Percentiles rank a stretch among this genome's conserved stretches.
phyloP scores from a whole-genome alignment of 2,329 filamentous ascomycete species.

The Verticillium dahliae region DNA sequence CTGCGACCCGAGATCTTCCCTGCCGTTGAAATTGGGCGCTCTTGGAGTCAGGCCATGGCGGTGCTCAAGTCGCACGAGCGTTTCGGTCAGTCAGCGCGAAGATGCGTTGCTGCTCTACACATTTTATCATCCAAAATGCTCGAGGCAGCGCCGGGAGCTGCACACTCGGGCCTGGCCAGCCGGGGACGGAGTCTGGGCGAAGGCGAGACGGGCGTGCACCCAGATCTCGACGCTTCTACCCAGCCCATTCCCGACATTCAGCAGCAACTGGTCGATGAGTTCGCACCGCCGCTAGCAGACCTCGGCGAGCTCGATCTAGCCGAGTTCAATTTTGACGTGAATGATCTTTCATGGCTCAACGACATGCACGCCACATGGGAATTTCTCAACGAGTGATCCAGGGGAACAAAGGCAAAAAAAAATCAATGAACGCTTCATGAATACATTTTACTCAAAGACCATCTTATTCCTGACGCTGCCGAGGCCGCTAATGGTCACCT shows the following conservation, averaged over 20 bases:
- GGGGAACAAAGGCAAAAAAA: neutral
- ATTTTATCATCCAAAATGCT: constrained; percentile 26
- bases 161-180: neutral
- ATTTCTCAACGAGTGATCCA: constrained; percentile 14
- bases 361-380: constrained; percentile 24
- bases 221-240: constrained; percentile 1
- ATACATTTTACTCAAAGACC: constrained; percentile 19
- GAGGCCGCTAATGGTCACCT: constrained; percentile 31
- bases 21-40: constrained; percentile 15
- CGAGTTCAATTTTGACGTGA: constrained; percentile 21
- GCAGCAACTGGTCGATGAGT: constrained; percentile 14
- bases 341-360: constrained; percentile 26
- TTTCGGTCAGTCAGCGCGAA: constrained; percentile 22
- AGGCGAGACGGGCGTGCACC: neutral
- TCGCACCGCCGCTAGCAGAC: constrained; percentile 14
- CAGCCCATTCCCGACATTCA: neutral
- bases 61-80: constrained; percentile 24
- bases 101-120: constrained; percentile 25
- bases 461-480: constrained; percentile 29
- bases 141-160: constrained; percentile 8
- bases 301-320: constrained; percentile 16
- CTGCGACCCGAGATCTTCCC: constrained; percentile 24
- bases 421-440: constrained; percentile 1
- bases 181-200: neutral
- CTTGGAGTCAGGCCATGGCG: constrained; percentile 25